A percentile compares a stretch with the other conserved stretches of the same genome.
Conservation (phyloP, 2,329 filamentous ascomycete genomes). For the Didymella arachidicola region DNA sequence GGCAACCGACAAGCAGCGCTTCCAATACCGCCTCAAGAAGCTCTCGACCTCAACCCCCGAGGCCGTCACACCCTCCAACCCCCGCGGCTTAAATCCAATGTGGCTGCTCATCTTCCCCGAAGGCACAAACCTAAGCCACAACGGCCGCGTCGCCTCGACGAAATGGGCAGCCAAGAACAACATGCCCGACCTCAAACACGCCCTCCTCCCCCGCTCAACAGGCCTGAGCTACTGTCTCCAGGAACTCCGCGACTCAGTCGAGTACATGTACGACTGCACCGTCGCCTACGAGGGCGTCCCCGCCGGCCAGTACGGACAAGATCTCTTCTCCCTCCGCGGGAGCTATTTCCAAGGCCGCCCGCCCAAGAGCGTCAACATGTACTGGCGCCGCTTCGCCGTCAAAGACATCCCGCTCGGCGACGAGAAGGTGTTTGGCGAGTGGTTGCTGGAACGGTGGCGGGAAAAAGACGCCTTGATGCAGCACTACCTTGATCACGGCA, state of each 20-base stretch:
- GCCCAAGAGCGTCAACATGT: conserved; percentile 93
- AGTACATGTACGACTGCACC: conserved; percentile 91
- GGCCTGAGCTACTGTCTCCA: conserved; percentile 81
- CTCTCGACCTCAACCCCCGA: conserved; percentile 62
- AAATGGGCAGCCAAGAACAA: conserved; percentile 79
- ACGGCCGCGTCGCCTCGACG: conserved; percentile 73
- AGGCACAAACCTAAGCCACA: conserved; percentile 81
- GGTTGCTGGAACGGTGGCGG: conserved; percentile 84
- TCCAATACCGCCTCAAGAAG: conserved; percentile 77
- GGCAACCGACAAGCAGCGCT: conserved; percentile 76
- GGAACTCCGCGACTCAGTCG: conserved; percentile 75
- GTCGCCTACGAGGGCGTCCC: conserved; percentile 93
- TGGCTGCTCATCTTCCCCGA: conserved; percentile 90
- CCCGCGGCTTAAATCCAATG: conserved; percentile 74
- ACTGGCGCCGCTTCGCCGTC: conserved; percentile 88
- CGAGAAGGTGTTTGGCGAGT: conserved; percentile 75
- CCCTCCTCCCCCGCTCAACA: conserved; percentile 79
- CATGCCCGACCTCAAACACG: conserved; percentile 72
- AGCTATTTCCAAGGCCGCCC: conserved; percentile 89
- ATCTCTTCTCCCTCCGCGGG: conserved; percentile 83
- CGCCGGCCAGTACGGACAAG: conserved; percentile 74
- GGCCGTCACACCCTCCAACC: conserved; percentile 46
- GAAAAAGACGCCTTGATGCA: conserved; percentile 92
- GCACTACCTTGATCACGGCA: conserved; percentile 73
- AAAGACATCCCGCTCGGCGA: conserved; percentile 81